phyloP scores from a whole-genome alignment of 2,329 filamentous ascomycete genomes.

The Hypoxylon sp. region DNA sequence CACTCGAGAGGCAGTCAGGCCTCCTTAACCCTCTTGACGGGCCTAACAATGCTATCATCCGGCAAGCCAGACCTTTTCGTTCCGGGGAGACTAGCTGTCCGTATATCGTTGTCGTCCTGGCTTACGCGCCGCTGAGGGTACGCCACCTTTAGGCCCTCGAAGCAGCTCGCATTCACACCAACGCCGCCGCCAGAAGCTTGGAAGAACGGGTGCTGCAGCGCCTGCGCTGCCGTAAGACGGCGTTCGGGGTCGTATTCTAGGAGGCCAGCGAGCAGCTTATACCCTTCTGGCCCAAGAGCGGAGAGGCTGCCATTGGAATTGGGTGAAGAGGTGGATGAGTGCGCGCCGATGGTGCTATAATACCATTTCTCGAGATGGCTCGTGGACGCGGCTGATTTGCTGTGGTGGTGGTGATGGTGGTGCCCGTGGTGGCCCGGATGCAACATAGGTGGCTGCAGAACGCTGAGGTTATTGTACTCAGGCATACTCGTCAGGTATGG shows the following conservation, averaged over 20 bases:
- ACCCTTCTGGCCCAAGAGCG: conserved; percentile 80
- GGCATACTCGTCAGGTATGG: conserved; percentile 86
- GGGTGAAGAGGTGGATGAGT: conserved; percentile 61
- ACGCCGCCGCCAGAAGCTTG: conserved; percentile 67
- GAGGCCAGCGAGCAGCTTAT: conserved; percentile 82
- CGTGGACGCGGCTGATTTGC: conserved; percentile 53
- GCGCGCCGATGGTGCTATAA: conserved; percentile 74
- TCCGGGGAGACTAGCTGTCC: conserved; percentile 88
- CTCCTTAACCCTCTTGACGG: conserved; percentile 73
- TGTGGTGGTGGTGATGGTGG: conserved; percentile 48
- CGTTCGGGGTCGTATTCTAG: conserved; percentile 94
- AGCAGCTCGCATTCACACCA: conserved; percentile 84
- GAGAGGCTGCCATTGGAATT: conserved; percentile 60
- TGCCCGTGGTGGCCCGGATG: conserved; percentile 55
- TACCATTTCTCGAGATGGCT: conserved; percentile 82
- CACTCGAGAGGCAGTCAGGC: conserved; percentile 16
- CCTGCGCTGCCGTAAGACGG: conserved; percentile 86
- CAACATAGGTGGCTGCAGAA: conserved; percentile 64
- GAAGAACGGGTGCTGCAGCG: conserved; percentile 93
- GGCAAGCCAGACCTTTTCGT: conserved; percentile 89
- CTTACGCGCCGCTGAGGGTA: conserved; percentile 93
- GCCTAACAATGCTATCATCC: conserved; percentile 79
- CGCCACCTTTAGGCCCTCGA: conserved; percentile 87
- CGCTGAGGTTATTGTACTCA: conserved; percentile 79
- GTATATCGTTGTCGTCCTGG: conserved; percentile 95